Evolutionary conservation across 345 rosid genomes (phyloP), one percentile per base, ranked within the genome.

Genomic region (Brassica carinata): DNA sequence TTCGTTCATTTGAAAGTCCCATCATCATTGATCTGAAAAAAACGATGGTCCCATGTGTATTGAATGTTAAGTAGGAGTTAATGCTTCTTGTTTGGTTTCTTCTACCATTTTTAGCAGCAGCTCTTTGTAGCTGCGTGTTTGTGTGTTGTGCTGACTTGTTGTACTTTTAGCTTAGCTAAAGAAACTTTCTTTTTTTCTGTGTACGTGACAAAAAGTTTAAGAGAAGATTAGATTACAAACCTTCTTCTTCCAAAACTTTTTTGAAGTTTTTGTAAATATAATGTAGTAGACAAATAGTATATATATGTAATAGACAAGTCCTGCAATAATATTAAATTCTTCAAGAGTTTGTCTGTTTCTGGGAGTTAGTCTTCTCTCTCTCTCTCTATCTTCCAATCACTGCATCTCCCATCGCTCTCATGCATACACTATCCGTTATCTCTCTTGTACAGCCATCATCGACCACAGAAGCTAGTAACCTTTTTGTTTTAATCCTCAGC

Each of bases 351-450:
- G 79, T 75, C 76, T 75, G 83, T 80, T 80, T 80, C 68, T 80
- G n/a, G 29, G 67, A 19, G 61, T 74, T 68, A 30, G 53, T 73
- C 51, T 14, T 74, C 82, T 71, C 58, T 79, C 78, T 78, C 72
- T 78, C 17, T 70, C 8, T 68, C 5, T 40, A 19, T 77, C 45
- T 71, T 71, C 65, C 81, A 78, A 71, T 64, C 58, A 71, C 57
- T 71, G 31, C 58, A 72, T 72, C 82, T 79, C 71, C 71, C 71
- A 62, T 79, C 83, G 26, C 83, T 80, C 83, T 80, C 79, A 80
- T 80, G 83, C 71, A 75, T 75, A 80, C 57, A 75, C 83, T 80
- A 80, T 53, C 72, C 76, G 79, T 70, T 80, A 75, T 80, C 79
- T 80, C 75, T 80, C 83, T 74, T 79, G 70, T 58, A 61, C 71